These are phyloP conservation scores for Annona cherimola DNA, from an alignment of 164 flowering plant species.

Conservation along the genomic window DNA sequence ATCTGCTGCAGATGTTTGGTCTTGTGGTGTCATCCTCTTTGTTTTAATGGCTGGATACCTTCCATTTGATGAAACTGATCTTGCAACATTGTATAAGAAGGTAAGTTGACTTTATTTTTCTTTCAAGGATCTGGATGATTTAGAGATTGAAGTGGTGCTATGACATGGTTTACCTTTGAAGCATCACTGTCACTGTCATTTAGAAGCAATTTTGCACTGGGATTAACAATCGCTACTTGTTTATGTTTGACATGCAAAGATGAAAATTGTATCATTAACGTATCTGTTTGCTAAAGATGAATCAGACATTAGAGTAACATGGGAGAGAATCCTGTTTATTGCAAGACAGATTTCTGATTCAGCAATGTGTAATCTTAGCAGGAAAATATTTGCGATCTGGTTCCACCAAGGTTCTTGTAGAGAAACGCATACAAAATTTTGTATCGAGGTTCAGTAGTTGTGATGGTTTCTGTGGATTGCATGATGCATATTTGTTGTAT, in stretches of 20 bases:
- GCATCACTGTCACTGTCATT: not conserved
- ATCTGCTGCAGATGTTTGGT: constrained; percentile 98
- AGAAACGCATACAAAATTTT: not conserved
- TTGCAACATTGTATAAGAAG: constrained; percentile 72
- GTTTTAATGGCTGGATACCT: constrained; percentile 98
- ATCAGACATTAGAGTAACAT: not conserved
- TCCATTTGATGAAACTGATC: constrained; percentile 80
- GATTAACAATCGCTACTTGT: not conserved
- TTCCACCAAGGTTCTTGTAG: not conserved
- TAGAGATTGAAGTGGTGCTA: not conserved
- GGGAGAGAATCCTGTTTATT: not conserved
- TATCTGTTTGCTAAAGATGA: not conserved
- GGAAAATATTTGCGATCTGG: not conserved
- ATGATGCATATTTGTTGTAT: too few relatives aligned
- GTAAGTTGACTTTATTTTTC: constrained; percentile 22
- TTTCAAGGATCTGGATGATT: not conserved
- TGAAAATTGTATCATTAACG: not conserved
- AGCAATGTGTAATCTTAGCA: not conserved
- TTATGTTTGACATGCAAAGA: not conserved
- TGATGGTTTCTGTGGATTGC: not conserved
- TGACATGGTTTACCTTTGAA: not conserved
- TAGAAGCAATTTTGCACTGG: not conserved
- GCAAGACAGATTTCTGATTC: not conserved
- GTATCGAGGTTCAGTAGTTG: not conserved
- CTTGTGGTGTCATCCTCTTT: constrained; percentile 96